phyloP scores from a whole-genome alignment of 2,329 filamentous ascomycete species.

The Xylariaceae sp. region DNA sequence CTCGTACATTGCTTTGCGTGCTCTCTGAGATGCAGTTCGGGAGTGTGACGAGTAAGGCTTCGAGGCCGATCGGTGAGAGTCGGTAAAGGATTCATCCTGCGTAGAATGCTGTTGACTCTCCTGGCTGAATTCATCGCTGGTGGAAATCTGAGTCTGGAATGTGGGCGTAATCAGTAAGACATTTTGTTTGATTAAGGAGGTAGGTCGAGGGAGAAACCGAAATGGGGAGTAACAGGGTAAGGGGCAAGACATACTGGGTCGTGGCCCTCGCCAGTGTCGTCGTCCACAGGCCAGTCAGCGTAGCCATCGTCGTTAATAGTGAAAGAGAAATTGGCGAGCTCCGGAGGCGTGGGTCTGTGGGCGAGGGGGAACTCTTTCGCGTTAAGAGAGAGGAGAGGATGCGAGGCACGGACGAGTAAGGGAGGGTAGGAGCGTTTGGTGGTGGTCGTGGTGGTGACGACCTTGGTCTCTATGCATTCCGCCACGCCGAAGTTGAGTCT shows the following conservation, averaged over 20 bases:
- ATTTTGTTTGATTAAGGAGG: slow-evolving; percentile 3
- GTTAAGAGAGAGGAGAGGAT: slow-evolving; percentile 70
- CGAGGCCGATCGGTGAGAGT: slow-evolving; percentile 24
- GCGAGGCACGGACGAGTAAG: slow-evolving; percentile 73
- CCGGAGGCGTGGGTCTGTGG: slow-evolving; percentile 74
- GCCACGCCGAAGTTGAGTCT: slow-evolving; percentile 56
- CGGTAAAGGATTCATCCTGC: slow-evolving; percentile 32
- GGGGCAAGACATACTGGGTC: slow-evolving; percentile 20
- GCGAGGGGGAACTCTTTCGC: slow-evolving; percentile 89
- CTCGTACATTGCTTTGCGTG: slow-evolving; percentile 32
- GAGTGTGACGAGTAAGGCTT: slow-evolving; percentile 26
- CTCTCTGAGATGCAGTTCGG: slow-evolving; percentile 30
- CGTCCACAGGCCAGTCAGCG: slow-evolving; percentile 28
- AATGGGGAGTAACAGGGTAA: not conserved
- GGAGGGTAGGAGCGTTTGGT: slow-evolving; percentile 83
- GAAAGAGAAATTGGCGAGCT: slow-evolving; percentile 75
- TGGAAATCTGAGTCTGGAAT: slow-evolving; percentile 26
- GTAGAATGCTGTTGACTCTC: slow-evolving; percentile 32
- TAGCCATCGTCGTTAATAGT: slow-evolving; percentile 62
- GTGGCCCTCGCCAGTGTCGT: slow-evolving; percentile 13
- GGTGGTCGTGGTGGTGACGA: slow-evolving; percentile 87
- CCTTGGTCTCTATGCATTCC: slow-evolving; percentile 66
- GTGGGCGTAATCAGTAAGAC: slow-evolving; percentile 19
- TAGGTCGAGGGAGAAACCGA: slow-evolving; percentile 2
- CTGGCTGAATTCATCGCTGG: slow-evolving; percentile 23